Percentiles rank a stretch among this genome's conserved stretches.
Evolutionary conservation across 2,329 filamentous ascomycete genomes (phyloP).

Genomic region (Verticillium zaregamsianum): DNA sequence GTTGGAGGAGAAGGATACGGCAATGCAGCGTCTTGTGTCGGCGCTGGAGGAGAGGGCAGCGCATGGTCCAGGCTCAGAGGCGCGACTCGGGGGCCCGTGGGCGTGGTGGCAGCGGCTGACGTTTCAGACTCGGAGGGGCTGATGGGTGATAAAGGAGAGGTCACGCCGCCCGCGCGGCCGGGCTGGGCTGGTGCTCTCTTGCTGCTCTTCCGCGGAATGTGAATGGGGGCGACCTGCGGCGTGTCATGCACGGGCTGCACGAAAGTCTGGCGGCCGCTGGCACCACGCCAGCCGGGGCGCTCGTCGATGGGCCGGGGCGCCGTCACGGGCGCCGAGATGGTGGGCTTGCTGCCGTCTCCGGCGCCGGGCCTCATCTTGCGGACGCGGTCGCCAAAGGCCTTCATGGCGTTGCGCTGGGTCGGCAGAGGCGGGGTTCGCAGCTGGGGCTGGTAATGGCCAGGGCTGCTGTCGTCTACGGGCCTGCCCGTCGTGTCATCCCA

Average conservation of each 20-base stretch:
- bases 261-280: conserved; percentile 63
- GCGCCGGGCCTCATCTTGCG: conserved; percentile 32
- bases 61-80: conserved; percentile 28
- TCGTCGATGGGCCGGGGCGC: conserved; percentile 25
- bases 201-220: conserved; percentile 47
- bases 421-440: conserved; percentile 25
- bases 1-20: conserved; percentile 27
- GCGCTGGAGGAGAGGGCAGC: conserved; percentile 5
- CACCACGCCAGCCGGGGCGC: conserved; percentile 66
- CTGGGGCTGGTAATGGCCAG: conserved; percentile 53
- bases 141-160: conserved; percentile 23
- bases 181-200: conserved; percentile 24
- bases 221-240: conserved; percentile 49
- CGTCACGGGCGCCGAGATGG: conserved; percentile 11
- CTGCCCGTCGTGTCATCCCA: conserved; percentile 68
- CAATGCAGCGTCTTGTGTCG: conserved; percentile 17
- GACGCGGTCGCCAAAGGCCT: conserved; percentile 40
- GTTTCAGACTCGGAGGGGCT: conserved; percentile 29
- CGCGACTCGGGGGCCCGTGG: conserved; percentile 29
- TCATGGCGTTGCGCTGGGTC: conserved; percentile 20
- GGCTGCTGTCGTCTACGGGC: conserved; percentile 54
- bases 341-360: conserved; percentile 14
- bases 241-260: conserved; percentile 63
- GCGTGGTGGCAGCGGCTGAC: conserved; percentile 17
- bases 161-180: conserved; percentile 10